Evolutionary conservation across 1,139 yeast genomes (phyloP), one percentile per base, ranked within the genome.

Genomic region (Saccharomycopsis hybrid): DNA sequence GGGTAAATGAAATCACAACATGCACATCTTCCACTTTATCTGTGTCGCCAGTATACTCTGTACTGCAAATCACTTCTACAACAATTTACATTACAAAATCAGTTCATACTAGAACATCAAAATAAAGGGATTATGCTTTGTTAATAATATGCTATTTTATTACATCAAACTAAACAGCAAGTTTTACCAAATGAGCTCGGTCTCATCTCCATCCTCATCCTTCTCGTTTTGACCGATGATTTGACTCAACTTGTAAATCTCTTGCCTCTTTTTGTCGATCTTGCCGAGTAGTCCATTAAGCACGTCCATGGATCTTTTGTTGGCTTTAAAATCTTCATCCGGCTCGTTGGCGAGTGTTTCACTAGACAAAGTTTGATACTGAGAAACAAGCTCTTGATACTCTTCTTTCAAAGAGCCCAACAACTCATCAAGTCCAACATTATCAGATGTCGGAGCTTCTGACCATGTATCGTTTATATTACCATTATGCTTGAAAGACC

Each of bases 241-340:
- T 13, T 51, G 46, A 18, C 38, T 32, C 8, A 51, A 25, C 13
- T 31, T 39, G 37, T 48, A 48, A 40, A 48, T 42, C 13, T 41
- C 49, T 7, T 44, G 46, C 24, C 54, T 44, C 36, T 51, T 51
- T 13, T 33, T 45, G 18, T 44, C 41, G 9, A 48, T 48, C 35
- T 48, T 45, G 3, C 29, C 31, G n/a, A 51, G 38, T 11, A 47
- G 38, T 9, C 28, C 51, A 28, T 33, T 35, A 3, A 51, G 27
- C 11, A 44, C 30, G 18, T 51, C 51, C n/a, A 45, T 42, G 3
- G 48, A 44, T 24, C 51, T 27, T 18, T 42, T 48, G 27, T 44
- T 45, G 7, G 48, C 47, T 37, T 39, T 44, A n/a, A 37, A 48
- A 33, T 44, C 38, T 9, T 13, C 27, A 1, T 32, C 28, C 2